Percentiles rank a stretch among this genome's conserved stretches.
Conservation (phyloP, 2,329 filamentous ascomycete genomes). For the Plectosphaerella cucumerina region DNA sequence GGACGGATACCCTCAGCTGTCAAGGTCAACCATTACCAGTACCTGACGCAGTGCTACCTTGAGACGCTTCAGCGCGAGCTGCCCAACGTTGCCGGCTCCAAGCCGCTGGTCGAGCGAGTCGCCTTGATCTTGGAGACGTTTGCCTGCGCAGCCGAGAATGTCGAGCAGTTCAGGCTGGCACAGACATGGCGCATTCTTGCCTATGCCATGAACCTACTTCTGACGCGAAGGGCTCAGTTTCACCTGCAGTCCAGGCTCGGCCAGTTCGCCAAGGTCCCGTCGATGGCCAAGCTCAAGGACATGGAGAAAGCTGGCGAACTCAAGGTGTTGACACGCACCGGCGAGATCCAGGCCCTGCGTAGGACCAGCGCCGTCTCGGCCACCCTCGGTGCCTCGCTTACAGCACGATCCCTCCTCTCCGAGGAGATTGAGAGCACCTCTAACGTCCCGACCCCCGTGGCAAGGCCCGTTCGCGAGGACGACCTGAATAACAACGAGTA, state of each 20-base stretch:
- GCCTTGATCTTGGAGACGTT: constrained; percentile 50
- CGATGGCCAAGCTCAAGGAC: constrained; percentile 18
- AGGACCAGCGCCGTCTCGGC: constrained; percentile 21
- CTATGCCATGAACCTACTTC: constrained; percentile 50
- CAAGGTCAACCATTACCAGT: constrained; percentile 49
- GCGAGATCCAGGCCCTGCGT: constrained; percentile 31
- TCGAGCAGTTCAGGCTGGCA: constrained; percentile 54
- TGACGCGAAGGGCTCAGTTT: constrained; percentile 51
- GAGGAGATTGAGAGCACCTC: constrained; percentile 60
- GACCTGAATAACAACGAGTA: constrained; percentile 20
- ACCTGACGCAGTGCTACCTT: constrained; percentile 53
- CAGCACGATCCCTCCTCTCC: constrained; percentile 42
- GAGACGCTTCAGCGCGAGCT: constrained; percentile 46
- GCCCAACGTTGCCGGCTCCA: constrained; percentile 32
- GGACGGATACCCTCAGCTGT: constrained; percentile 50
- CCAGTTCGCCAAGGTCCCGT: constrained; percentile 26
- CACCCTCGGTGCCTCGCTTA: constrained; percentile 25
- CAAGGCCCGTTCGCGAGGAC: constrained; percentile 42
- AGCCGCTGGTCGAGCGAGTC: constrained; percentile 42
- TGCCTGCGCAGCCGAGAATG: constrained; percentile 51
- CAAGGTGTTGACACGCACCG: constrained; percentile 22
- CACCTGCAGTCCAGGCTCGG: constrained; percentile 48
- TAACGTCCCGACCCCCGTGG: constrained; percentile 57
- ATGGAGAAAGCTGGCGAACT: constrained; percentile 21
- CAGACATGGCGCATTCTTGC: constrained; percentile 61